phyloP scores from a whole-genome alignment of 495 filamentous ascomycete genomes.

The Clohesyomyces aquaticus region DNA sequence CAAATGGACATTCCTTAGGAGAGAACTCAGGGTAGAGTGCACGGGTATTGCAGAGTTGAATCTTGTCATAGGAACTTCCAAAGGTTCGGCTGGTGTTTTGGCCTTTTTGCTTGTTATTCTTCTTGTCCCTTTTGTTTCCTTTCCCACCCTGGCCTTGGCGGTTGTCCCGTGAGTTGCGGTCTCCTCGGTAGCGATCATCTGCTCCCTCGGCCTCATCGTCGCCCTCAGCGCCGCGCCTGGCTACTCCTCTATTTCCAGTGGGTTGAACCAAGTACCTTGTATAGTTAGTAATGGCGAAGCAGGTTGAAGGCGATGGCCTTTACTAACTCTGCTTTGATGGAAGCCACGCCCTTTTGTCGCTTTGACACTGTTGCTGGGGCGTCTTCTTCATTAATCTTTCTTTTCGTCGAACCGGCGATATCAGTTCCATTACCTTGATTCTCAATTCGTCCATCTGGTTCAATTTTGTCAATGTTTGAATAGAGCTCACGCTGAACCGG shows the following conservation, averaged over 20 bases:
- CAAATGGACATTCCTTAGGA: conserved; percentile 70
- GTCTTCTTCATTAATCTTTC: conserved; percentile 4
- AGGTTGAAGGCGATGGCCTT: background rate
- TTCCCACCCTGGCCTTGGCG: conserved; percentile 40
- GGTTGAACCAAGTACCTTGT: conserved; percentile 26
- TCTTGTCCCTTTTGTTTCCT: conserved; percentile 51
- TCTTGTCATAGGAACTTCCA: conserved; percentile 74
- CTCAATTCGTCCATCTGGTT: background rate
- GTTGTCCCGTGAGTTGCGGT: conserved; percentile 44
- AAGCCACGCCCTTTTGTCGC: conserved; percentile 70
- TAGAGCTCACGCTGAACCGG: background rate
- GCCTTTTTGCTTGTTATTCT: conserved; percentile 71
- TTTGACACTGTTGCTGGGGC: conserved; percentile 31
- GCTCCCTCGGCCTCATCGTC: conserved; percentile 51
- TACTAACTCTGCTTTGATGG: conserved; percentile 81
- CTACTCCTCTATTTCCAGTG: conserved; percentile 13
- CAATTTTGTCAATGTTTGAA: background rate
- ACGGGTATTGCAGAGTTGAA: conserved; percentile 75
- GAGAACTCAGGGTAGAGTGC: conserved; percentile 73
- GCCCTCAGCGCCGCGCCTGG: conserved; percentile 25
- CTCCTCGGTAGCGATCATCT: conserved; percentile 38
- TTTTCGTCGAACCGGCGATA: conserved; percentile 3
- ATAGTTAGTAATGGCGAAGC: conserved; percentile 13
- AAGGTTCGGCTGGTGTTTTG: conserved; percentile 90
- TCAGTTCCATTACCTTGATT: conserved; percentile 16